Base-by-base conservation (phyloP, 352 stramenopile species). In the Phytophthora fragariaefolia region DNA sequence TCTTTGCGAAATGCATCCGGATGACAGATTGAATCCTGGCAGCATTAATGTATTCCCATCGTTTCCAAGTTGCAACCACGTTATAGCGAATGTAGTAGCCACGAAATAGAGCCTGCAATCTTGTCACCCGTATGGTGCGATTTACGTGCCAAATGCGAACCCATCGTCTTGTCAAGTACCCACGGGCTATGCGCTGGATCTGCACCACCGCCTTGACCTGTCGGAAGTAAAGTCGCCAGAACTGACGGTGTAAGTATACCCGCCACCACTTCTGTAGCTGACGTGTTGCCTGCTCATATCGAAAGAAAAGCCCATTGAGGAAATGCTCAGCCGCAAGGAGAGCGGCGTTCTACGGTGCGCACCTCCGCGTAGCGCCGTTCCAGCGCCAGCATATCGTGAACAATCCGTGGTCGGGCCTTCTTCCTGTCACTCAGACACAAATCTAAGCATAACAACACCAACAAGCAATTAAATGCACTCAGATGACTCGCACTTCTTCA, bases 341-440 rank as follows among this genome's bases (percentile, higher is more conserved):
- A 38, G 30, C 30, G 6, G 30, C n/a, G n/a, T n/a, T n/a, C n/a
- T n/a, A n/a, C n/a, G n/a, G n/a, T 43, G 28, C 24, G 17, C 40
- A 89, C 83, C 60, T 60, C 53, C 42, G 73, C 58, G 17, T 90
- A 90, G 13, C 69, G 73, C 4, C 77, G 72, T 62, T 95, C 86
- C 10, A 93, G 52, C 9, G 78, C 30, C 24, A 95, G 66, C 82
- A 95, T 85, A 54, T 95, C 86, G 26, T 92, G 71, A 5, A 93
- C 78, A 48, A 95, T 82, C 3, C 76, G 79, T 6, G 85, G 85
- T 12, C 70, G 75, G 24, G 54, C 20, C 55, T 80, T 85, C 51
- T 83, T 82, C 53, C 80, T 93, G 32, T 12, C 30, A 59, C 22
- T 26, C 49, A 27, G 30, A 3, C 15, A 28, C 15, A 50, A 10